Evolutionary conservation across 352 stramenopile genomes (phyloP), one percentile per base, ranked within the genome.

Genomic region (Phytophthora sojae): DNA sequence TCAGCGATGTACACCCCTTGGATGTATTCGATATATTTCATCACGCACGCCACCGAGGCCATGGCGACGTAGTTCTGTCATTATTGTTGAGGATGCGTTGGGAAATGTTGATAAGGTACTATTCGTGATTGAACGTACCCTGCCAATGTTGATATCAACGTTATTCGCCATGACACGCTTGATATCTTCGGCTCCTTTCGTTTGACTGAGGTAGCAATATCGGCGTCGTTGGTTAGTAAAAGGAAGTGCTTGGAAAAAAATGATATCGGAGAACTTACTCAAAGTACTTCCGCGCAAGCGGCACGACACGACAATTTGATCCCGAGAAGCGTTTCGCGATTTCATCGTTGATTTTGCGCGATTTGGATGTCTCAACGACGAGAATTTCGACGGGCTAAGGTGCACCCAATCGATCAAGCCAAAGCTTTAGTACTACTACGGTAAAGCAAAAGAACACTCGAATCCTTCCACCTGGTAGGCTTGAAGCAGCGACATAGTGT

Each of bases 1-100:
- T 88, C 74, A 11, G 87, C 90, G n/a, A 96, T 88, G 63, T 89
- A 91, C 6, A 96, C 83, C 9, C 89, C 89, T 79, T 96, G 89
- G 37, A 94, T 93, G 55, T 88, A 93, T 67, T 96, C 90, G 32
- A 96, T 76, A 72, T 96, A 96, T 67, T 92, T 86, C 80, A 96
- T 89, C 55, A 94, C 65, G 61, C 88, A 94, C 1, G 88, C 83
- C 4, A 95, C 82, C 2, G 90, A 86, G 5, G 85, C 90, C 87
- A 94, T 96, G 26, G 82, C 75, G 19, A 96, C 83, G 57, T 96
- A 95, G 47, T 96, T 94, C 90, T 96, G 26, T 21, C 17, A 47
- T 65, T 42, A 47, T 53, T 57, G 42, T 54, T 35, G 9, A 35
- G 19, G 25, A 49, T 26, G 25, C 14, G 5, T 52, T 52, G 42